Base-by-base conservation (phyloP, 1,284 basidiomycete genomes). In the Coriolopsis trogii region DNA sequence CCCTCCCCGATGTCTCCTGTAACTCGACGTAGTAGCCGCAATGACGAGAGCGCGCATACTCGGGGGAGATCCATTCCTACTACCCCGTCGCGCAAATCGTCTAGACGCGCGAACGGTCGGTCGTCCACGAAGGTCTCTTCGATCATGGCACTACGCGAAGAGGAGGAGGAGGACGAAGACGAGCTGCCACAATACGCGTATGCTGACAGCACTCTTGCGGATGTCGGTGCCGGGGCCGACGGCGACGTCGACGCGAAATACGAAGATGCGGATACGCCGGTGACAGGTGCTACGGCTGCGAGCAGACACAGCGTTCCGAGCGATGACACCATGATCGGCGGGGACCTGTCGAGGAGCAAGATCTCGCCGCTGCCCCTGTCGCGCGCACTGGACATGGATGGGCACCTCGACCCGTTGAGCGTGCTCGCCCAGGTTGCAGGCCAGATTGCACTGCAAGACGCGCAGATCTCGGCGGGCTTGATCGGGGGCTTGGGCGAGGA, bases 231-330 rank as follows among this genome's bases (percentile, higher is more conserved):
- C 12, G 33, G 41, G 43, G 48, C 48, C 7, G 47, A 49, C 33
- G 41, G 40, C 6, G 46, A 48, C 25, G 43, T 42, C 6, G 55
- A 50, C 9, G 70, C 67, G 18, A 79, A 78, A 62, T 75, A 73
- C 16, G 82, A 84, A 63, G 81, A 81, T 52, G 60, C 68, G 49
- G 77, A 73, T 33, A 82, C 79, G 15, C 79, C 81, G 2, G 68
- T 77, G 41, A 82, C 78, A n/a, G 77, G 69, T 31, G 58, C 76
- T 49, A 76, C 75, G 31, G 53, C 39, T 6, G 51, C 57, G 25
- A 78, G 78, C 58, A 72, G 75, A 42, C 81, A 80, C 56, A 83
- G 81, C 54, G 69, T 76, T 47, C 78, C 78, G 6, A 81, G 78
- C 59, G 83, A 84, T 49, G 80, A 81, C 47, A 83, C 81, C 3